Evolutionary conservation across 2,329 filamentous ascomycete genomes (phyloP).

Genomic region (Ceratocystis diversiconidia): DNA sequence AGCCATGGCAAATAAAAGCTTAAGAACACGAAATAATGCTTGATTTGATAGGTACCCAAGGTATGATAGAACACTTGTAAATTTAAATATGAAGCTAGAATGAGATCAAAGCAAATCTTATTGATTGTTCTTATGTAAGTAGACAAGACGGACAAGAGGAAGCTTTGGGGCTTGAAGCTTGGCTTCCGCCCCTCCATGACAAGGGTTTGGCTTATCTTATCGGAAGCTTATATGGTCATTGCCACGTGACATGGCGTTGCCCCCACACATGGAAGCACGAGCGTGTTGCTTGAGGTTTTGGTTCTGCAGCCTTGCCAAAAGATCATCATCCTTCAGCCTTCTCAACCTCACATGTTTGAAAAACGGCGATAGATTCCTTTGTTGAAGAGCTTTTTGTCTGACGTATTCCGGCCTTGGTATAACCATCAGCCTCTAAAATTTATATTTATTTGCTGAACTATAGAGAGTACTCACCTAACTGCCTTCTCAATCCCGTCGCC

Average conservation of each 20-base stretch:
- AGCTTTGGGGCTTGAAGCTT: conserved; percentile 2
- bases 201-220: conserved; percentile 17
- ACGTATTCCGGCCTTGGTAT: no score
- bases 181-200: conserved; percentile 1
- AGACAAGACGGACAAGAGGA: neutral
- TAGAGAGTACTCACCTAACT: no score
- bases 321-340: conserved; percentile 14
- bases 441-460: no score
- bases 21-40: neutral
- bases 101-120: neutral
- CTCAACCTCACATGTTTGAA: neutral
- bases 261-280: neutral
- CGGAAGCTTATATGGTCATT: neutral
- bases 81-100: neutral
- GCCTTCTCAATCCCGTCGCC: conserved; percentile 19
- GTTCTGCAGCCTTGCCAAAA: neutral
- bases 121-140: neutral
- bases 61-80: no score
- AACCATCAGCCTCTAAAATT: no score
- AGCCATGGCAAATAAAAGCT: conserved; percentile 10
- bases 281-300: neutral
- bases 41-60: no score
- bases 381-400: neutral
- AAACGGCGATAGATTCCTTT: neutral
- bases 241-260: conserved; percentile 15